Base-by-base conservation (phyloP, 257 asterid genomes). In the Galeopsis tetrahit region DNA sequence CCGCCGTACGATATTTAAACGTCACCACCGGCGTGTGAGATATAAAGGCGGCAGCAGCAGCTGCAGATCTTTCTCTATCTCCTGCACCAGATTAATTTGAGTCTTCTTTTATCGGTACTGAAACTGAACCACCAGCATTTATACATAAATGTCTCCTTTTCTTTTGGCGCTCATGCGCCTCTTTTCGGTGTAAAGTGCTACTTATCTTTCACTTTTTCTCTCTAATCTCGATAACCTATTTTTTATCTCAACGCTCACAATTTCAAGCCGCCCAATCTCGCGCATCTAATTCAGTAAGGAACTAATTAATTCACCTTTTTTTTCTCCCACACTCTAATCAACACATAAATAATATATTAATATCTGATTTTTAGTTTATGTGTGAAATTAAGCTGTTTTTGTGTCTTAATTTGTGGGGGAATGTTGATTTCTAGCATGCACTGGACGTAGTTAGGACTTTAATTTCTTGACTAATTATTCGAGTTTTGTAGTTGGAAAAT, bases 391-490 rank as follows among this genome's bases (percentile, higher is more conserved):
- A 40, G 10, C 77, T 44, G 66, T 58, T 38, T 38, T 2, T 49
- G 8, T 43, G 13, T 69, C 56, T 48, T 59, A 38, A 56, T 56
- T 49, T 49, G 15, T n/a, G 49, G 10, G 35, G 64, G 74, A 46
- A 43, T 43, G 1, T 44, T 31, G 13, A 57, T 38, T 71, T 71
- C 56, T 46, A 53, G 80, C 91, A 87, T 77, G 92, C 84, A 80
- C 63, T 46, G 64, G 77, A 69, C 77, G 61, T 80, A 15, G 42
- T 70, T 65, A 9, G 77, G 81, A 51, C 68, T 63, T 75, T 67
- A 48, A 21, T 67, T 15, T 74, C 78, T 73, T 72, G 68, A 44
- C 66, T 59, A 73, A 77, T 75, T 68, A 14, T n/a, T 66, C 69
- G 75, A 17, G 65, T 72, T 72, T 81, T 38, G 21, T 39, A 44